Conservation (phyloP, 257 asterid species). For the Nicotiana otophora region DNA sequence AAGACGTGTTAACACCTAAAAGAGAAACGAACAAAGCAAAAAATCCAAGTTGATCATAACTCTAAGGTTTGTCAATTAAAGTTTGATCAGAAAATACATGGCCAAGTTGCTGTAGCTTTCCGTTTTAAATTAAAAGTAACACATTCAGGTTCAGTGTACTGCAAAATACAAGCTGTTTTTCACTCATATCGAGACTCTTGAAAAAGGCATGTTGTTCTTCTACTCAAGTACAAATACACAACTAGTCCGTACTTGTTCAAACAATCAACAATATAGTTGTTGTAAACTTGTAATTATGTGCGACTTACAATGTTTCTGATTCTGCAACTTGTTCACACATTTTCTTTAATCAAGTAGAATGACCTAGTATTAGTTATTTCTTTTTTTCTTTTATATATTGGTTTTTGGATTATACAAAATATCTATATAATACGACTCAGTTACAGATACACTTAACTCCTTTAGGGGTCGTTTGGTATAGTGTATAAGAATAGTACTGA, state of each 20-base stretch:
- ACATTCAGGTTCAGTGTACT: neutral
- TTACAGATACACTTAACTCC: no score
- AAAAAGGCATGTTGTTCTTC: neutral
- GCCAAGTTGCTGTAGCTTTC: neutral
- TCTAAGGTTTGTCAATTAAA: neutral
- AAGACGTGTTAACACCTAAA: no score
- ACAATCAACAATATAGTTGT: neutral
- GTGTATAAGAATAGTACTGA: no score
- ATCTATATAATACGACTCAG: no score
- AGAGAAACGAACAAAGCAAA: neutral
- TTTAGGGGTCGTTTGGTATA: no score
- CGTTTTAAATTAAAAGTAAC: neutral
- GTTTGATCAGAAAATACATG: neutral
- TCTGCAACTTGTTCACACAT: neutral
- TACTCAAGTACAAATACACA: no score
- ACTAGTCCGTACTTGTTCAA: neutral
- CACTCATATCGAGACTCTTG: neutral
- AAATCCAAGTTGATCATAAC: neutral
- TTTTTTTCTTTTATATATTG: no score
- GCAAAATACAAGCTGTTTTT: neutral
- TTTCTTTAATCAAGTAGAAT: neutral
- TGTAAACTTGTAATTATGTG: neutral
- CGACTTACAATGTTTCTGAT: neutral
- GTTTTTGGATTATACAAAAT: no score
- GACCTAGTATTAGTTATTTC: neutral